Evolutionary conservation across 2,329 filamentous ascomycete species (phyloP).

Genomic region (Botrytis fabae): DNA sequence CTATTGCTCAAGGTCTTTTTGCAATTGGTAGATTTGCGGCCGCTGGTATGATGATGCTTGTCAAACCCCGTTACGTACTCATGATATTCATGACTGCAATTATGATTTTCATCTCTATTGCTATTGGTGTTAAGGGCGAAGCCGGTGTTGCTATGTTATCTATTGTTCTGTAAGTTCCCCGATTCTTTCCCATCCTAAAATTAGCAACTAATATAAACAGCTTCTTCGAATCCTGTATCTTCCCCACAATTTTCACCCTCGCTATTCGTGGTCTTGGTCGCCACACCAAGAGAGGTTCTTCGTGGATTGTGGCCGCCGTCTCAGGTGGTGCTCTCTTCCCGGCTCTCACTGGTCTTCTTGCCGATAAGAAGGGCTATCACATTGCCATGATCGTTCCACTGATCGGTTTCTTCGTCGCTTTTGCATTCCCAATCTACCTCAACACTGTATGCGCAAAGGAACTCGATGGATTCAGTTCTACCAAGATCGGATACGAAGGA

Average conservation of each 20-base stretch:
- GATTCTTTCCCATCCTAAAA: too few relatives aligned
- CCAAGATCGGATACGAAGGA: conserved; percentile 41
- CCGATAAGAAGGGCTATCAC: conserved; percentile 21
- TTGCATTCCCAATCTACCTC: conserved; percentile 42
- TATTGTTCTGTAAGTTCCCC: conserved; percentile 54
- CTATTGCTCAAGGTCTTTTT: conserved; percentile 72
- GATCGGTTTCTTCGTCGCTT: conserved; percentile 40
- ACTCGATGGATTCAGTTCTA: conserved; percentile 42
- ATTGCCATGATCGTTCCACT: conserved; percentile 41
- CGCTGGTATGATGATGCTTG: conserved; percentile 58
- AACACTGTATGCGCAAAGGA: conserved; percentile 41
- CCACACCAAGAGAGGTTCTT: conserved; percentile 75
- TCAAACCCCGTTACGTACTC: conserved; percentile 67
- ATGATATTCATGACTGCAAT: conserved; percentile 63
- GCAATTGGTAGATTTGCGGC: conserved; percentile 72
- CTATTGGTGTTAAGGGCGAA: conserved; percentile 44
- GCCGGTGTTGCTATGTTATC: conserved; percentile 61
- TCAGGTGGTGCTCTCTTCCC: conserved; percentile 38
- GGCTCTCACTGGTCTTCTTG: conserved; percentile 26
- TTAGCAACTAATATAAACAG: not conserved
- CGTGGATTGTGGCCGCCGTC: conserved; percentile 62
- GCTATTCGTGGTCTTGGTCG: conserved; percentile 76
- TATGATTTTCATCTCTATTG: conserved; percentile 52
- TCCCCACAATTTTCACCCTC: conserved; percentile 79
- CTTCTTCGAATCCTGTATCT: conserved; percentile 77